Evolutionary conservation across 2,329 filamentous ascomycete genomes (phyloP).

Genomic region (Aspergillus sp.): DNA sequence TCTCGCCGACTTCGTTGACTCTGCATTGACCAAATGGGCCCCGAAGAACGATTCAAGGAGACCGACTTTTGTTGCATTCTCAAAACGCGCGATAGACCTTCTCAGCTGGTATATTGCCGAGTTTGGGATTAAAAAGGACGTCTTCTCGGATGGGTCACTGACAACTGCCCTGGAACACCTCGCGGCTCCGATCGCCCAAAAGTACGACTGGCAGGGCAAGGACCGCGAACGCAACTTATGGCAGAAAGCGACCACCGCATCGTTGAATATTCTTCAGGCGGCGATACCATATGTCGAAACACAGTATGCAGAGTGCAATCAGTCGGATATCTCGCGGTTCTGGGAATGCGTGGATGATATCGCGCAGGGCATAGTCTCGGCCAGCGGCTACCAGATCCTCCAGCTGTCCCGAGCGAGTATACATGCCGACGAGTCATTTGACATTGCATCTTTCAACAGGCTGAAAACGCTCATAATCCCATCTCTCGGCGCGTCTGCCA

Average conservation of each 20-base stretch:
- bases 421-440: conserved; percentile 65
- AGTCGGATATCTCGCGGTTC: conserved; percentile 45
- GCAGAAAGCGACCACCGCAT: conserved; percentile 66
- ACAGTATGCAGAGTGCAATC: conserved; percentile 21
- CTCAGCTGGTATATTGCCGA: conserved; percentile 40
- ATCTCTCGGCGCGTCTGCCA: conserved; percentile 54
- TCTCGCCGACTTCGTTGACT: conserved; percentile 59
- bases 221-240: conserved; percentile 66
- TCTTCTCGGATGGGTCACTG: conserved; percentile 62
- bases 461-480: conserved; percentile 63
- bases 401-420: conserved; percentile 39
- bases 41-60: conserved; percentile 36
- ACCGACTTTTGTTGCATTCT: conserved; percentile 81
- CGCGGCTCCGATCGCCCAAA: conserved; percentile 60
- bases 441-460: conserved; percentile 62
- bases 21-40: conserved; percentile 42
- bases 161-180: conserved; percentile 57
- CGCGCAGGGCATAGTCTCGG: conserved; percentile 59
- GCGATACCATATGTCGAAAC: conserved; percentile 53
- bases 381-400: conserved; percentile 46
- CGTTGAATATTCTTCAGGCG: conserved; percentile 57
- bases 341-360: conserved; percentile 62
- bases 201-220: conserved; percentile 66
- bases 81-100: conserved; percentile 68
- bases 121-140: conserved; percentile 47